phyloP scores from a whole-genome alignment of 768 basidiomycete species.

The Lactifluus volemus region DNA sequence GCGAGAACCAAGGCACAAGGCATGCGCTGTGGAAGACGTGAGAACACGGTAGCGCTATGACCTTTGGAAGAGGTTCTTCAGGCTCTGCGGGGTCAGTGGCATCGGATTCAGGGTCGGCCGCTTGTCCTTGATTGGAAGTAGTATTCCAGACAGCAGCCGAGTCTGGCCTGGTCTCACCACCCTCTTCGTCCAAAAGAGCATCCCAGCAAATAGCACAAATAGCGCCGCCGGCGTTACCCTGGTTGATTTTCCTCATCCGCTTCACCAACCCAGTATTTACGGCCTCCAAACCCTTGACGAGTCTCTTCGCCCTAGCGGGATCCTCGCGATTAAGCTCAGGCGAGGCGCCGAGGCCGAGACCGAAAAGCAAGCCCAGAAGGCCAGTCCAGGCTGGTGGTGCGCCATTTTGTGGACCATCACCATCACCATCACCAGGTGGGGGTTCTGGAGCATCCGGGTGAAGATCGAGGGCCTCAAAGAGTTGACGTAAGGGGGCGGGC shows the following conservation, averaged over 20 bases:
- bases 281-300: slow-evolving; percentile 55
- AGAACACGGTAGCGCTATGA: slow-evolving; percentile 69
- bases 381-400: slow-evolving; percentile 11
- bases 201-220: slow-evolving; percentile 79
- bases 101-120: slow-evolving; percentile 13
- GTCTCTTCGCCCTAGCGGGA: slow-evolving; percentile 54
- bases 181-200: slow-evolving; percentile 33
- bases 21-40: slow-evolving; percentile 78
- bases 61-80: slow-evolving; percentile 28
- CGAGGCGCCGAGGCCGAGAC: slow-evolving; percentile 5
- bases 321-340: slow-evolving; percentile 43
- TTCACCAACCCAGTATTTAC: slow-evolving; percentile 60
- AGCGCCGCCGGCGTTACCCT: slow-evolving; percentile 30
- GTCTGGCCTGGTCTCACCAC: neutral
- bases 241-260: slow-evolving; percentile 47
- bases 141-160: neutral
- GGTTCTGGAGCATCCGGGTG: neutral
- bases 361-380: slow-evolving; percentile 11
- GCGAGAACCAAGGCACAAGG: slow-evolving; percentile 75
- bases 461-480: slow-evolving; percentile 8
- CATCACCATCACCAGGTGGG: neutral
- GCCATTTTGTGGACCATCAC: slow-evolving; percentile 4
- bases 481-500: slow-evolving; percentile 4
- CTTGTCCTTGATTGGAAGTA: slow-evolving; percentile 5
- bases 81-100: slow-evolving; percentile 5